Evolutionary conservation across 139 green algal species (phyloP).

Genomic region (Tetratostichococcus sp.): DNA sequence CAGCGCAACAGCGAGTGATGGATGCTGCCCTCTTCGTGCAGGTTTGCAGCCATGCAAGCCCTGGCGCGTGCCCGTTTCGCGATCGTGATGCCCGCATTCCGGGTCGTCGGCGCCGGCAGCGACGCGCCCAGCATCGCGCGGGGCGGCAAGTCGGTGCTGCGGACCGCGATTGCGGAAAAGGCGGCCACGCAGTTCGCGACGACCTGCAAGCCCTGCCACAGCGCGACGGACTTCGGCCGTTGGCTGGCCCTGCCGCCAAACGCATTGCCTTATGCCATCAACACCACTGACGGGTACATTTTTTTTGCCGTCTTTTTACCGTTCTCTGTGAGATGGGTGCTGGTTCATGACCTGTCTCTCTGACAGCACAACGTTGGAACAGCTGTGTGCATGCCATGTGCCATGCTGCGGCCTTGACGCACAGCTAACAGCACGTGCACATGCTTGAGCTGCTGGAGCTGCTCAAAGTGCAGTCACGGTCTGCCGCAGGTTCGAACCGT

Average conservation of each 20-base stretch:
- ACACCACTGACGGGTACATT: conserved; percentile 17
- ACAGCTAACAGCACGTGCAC: too few relatives aligned
- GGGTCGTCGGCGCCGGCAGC: neutral
- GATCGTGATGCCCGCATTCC: conserved; percentile 23
- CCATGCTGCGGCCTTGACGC: neutral
- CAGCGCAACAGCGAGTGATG: neutral
- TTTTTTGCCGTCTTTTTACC: neutral
- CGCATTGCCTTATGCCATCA: conserved; percentile 17
- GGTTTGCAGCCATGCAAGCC: neutral
- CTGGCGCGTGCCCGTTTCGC: neutral
- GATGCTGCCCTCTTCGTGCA: neutral
- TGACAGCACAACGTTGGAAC: neutral
- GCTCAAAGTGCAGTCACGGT: too few relatives aligned
- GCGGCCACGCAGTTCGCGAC: conserved; percentile 5
- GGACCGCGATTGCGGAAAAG: neutral
- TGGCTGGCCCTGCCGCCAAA: conserved; percentile 1
- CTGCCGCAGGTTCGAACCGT: conserved; percentile 29
- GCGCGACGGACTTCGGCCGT: conserved; percentile 16
- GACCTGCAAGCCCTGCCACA: conserved; percentile 19
- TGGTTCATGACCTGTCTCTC: too few relatives aligned
- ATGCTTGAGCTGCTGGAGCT: too few relatives aligned
- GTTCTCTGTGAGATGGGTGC: too few relatives aligned
- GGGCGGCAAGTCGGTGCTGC: neutral
- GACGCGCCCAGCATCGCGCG: too few relatives aligned
- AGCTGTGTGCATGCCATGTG: neutral